Evolutionary conservation across 2,329 filamentous ascomycete species (phyloP), one percentile per base, ranked within the genome.

Genomic region (Colletotrichum ledebouriae): DNA sequence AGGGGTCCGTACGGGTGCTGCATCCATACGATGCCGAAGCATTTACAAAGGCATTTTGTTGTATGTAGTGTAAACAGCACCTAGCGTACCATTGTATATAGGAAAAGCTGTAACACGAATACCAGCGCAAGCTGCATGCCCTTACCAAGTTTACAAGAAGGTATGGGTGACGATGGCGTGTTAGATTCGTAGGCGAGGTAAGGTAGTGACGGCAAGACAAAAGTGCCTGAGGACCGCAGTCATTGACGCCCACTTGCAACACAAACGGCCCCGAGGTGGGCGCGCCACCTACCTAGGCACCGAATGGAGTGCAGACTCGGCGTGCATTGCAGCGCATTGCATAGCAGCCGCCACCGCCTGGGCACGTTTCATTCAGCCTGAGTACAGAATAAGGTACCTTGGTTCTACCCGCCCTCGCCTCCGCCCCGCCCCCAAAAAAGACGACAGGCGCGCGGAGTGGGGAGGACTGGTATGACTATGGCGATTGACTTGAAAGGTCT

Each of bases 251-350:
- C 64, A 67, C 59, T 59, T 59, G 52, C 64, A 46, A 59, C 64
- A 64, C 64, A 53, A 67, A 67, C 60, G 64, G 22, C 42, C 50
- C 64, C n/a, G 25, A 53, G 42, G 46, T 63, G 60, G 50, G 50
- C 29, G 53, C 46, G 34, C 15, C 17, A 20, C 25, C 15, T 33
- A 33, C 44, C 22, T 33, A 33, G 52, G 34, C 60, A 63, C 57
- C 25, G 25, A 46, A 67, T 63, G 46, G 64, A 67, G 60, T 67
- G 64, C 64, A 67, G 49, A 34, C 37, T 56, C 49, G 63, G 57
- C 42, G 59, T 34, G 60, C 65, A 67, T 63, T 41, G 60, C 64
- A 64, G 53, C 60, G 59, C 46, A 67, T 47, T 7, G 52, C 63
- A 67, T 57, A 3, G 63, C 57, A 50, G 37, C 17, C 33, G 59